Conservation (phyloP, 1,139 yeast species). For the Hyphopichia wangnamkhiaoensis region DNA sequence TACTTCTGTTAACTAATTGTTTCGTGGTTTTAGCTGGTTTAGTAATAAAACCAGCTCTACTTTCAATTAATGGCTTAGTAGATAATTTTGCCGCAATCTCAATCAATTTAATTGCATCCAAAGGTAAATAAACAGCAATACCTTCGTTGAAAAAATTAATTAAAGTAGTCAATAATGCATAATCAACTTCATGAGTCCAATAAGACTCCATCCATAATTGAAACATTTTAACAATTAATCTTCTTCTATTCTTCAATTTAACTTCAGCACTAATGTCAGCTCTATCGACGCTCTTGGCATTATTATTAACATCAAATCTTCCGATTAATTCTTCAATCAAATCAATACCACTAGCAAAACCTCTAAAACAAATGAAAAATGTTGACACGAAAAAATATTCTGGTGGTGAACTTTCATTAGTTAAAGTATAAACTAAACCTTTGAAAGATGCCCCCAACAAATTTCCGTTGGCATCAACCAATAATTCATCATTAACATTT, state of each 20-base stretch:
- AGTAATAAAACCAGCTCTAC: conserved; percentile 12
- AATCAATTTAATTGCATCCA: conserved; percentile 61
- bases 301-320: conserved; percentile 59
- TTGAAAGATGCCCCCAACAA: conserved; percentile 78
- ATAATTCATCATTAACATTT: conserved; percentile 42
- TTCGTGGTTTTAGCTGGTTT: conserved; percentile 16
- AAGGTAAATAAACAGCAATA: conserved; percentile 54
- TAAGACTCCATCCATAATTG: conserved; percentile 86
- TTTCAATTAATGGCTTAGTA: conserved; percentile 35
- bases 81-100: conserved; percentile 62
- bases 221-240: conserved; percentile 65
- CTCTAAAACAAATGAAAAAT: conserved; percentile 78
- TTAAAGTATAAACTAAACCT: conserved; percentile 68
- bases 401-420: conserved; percentile 70
- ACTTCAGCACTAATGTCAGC: conserved; percentile 49
- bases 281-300: conserved; percentile 24
- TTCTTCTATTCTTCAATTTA: conserved; percentile 62
- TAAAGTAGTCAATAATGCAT: conserved; percentile 61
- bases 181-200: conserved; percentile 72
- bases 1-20: conserved; percentile 50
- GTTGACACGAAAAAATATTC: conserved; percentile 73
- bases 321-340: conserved; percentile 68
- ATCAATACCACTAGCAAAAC: conserved; percentile 69
- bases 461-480: conserved; percentile 51
- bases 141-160: conserved; percentile 80